Conservation (phyloP, 1,139 yeast species). For the Yamadazyma sp. region DNA sequence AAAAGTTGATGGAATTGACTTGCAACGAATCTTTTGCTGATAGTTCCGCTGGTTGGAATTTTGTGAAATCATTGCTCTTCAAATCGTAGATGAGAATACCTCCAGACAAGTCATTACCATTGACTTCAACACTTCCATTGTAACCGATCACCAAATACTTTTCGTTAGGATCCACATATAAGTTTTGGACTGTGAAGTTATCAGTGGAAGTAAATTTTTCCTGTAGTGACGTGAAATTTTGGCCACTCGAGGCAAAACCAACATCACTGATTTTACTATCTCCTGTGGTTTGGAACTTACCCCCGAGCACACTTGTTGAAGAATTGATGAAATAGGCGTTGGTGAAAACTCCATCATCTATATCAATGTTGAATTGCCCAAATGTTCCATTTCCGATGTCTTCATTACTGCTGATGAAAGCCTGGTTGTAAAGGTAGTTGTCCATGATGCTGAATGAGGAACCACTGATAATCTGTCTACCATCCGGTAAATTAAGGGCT, state of each 20-base stretch:
- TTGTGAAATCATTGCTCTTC: slow-evolving; percentile 33
- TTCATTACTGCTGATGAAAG: slow-evolving; percentile 22
- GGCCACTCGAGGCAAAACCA: slow-evolving; percentile 39
- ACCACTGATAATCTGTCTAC: slow-evolving; percentile 40
- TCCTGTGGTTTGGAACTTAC: slow-evolving; percentile 27
- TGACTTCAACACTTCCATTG: slow-evolving; percentile 41
- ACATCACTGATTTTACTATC: slow-evolving; percentile 18
- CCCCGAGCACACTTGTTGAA: slow-evolving; percentile 54
- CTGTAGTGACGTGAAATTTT: slow-evolving; percentile 25
- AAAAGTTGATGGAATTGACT: slow-evolving; percentile 55
- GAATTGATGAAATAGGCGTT: slow-evolving; percentile 46
- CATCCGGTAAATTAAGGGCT: slow-evolving; percentile 24
- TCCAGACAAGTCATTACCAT: slow-evolving; percentile 24
- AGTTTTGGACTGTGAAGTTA: slow-evolving; percentile 35
- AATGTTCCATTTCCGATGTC: slow-evolving; percentile 18
- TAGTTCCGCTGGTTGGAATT: slow-evolving; percentile 50
- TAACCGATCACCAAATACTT: slow-evolving; percentile 51
- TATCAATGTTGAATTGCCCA: slow-evolving; percentile 23
- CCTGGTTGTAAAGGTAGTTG: slow-evolving; percentile 30
- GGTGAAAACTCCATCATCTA: slow-evolving; percentile 40
- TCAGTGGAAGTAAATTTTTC: slow-evolving; percentile 39
- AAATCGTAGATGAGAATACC: slow-evolving; percentile 58
- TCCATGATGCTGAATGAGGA: slow-evolving; percentile 42
- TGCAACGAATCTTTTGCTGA: slow-evolving; percentile 27
- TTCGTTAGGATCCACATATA: slow-evolving; percentile 40